Evolutionary conservation across 352 stramenopile species (phyloP).

Genomic region (Sclerospora graminicola): DNA sequence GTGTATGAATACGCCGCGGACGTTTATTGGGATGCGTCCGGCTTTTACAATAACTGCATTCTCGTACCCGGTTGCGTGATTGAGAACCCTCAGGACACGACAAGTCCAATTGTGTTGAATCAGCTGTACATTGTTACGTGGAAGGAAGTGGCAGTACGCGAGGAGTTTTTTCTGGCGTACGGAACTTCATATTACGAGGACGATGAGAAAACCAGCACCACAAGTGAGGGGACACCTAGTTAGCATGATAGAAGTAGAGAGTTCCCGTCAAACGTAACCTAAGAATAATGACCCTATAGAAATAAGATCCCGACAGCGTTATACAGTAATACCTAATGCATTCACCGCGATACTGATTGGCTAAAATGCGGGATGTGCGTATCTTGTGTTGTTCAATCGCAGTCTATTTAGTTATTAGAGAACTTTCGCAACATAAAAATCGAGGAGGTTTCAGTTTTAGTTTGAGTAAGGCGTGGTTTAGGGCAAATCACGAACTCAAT

Average conservation of each 20-base stretch:
- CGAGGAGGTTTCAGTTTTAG: too few relatives aligned
- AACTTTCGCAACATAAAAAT: too few relatives aligned
- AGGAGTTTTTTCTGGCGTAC: slow-evolving; percentile 85
- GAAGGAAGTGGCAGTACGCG: slow-evolving; percentile 74
- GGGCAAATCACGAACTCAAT: too few relatives aligned
- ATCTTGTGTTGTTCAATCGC: too few relatives aligned
- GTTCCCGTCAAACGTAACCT: too few relatives aligned
- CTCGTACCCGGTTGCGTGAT: slow-evolving; percentile 78
- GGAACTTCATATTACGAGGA: slow-evolving; percentile 86
- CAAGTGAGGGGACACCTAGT: slow-evolving; percentile 21
- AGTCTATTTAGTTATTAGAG: too few relatives aligned
- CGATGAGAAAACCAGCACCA: slow-evolving; percentile 49
- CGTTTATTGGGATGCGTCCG: slow-evolving; percentile 80
- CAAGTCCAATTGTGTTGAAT: slow-evolving; percentile 67
- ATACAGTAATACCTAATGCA: too few relatives aligned
- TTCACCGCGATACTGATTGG: too few relatives aligned
- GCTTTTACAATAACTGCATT: slow-evolving; percentile 88
- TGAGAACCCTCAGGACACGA: slow-evolving; percentile 69
- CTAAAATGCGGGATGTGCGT: too few relatives aligned
- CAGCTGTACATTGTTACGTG: slow-evolving; percentile 85
- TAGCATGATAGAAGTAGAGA: slow-evolving; percentile 30
- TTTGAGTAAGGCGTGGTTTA: too few relatives aligned
- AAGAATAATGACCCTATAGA: too few relatives aligned
- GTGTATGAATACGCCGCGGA: slow-evolving; percentile 82
- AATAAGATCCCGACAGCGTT: too few relatives aligned